Evolutionary conservation across 1,139 yeast species (phyloP).

Genomic region (Blastobotrys elegans): DNA sequence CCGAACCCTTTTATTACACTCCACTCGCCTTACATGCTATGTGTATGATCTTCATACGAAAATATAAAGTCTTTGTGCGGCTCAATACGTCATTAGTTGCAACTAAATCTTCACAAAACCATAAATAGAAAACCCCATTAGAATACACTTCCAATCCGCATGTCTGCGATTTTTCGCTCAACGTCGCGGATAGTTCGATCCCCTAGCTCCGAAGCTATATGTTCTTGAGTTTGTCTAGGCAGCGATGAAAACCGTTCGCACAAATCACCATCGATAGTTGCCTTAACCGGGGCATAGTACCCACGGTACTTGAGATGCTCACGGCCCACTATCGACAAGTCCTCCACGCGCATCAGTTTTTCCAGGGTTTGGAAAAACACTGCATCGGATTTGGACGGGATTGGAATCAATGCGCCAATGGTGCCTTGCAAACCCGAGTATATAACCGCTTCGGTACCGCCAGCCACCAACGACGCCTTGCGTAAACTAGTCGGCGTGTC

Average conservation of each 20-base stretch:
- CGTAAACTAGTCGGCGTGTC: conserved; percentile 67
- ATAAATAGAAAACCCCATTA: conserved; percentile 12
- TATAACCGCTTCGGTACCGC: conserved; percentile 61
- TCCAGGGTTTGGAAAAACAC: conserved; percentile 57
- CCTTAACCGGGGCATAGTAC: conserved; percentile 70
- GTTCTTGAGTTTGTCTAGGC: conserved; percentile 38
- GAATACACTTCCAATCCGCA: conserved; percentile 47
- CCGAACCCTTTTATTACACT: too few relatives aligned
- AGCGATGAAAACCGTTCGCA: conserved; percentile 53
- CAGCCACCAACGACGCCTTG: conserved; percentile 48
- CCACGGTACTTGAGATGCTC: conserved; percentile 68
- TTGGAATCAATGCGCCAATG: conserved; percentile 66
- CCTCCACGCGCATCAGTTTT: conserved; percentile 41
- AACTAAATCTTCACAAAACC: too few relatives aligned
- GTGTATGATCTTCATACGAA: too few relatives aligned
- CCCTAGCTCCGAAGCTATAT: conserved; percentile 45
- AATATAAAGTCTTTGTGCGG: too few relatives aligned
- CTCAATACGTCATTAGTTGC: too few relatives aligned
- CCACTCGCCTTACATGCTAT: too few relatives aligned
- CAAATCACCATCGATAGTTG: conserved; percentile 83
- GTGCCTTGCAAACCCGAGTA: conserved; percentile 81
- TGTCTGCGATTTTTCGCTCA: conserved; percentile 54
- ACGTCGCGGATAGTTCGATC: conserved; percentile 58
- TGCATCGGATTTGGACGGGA: conserved; percentile 58
- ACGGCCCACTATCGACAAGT: conserved; percentile 52